Conservation (phyloP, 306 rosid species). For the Rubus idaeus region DNA sequence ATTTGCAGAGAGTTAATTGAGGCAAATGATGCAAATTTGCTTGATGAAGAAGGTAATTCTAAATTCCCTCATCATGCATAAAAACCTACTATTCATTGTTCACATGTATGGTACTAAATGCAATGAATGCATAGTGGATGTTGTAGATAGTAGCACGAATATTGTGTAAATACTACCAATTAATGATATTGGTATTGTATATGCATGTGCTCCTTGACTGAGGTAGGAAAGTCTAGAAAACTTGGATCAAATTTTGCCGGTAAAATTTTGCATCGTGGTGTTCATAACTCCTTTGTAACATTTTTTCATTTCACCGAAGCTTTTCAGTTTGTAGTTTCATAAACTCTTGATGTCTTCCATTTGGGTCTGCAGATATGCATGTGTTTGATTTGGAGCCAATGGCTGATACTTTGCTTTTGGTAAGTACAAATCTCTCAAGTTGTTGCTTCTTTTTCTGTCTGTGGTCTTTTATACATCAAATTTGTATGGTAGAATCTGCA, state of each 20-base stretch:
- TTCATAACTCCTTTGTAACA: neutral
- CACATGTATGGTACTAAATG: neutral
- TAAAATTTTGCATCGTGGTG: neutral
- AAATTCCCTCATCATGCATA: conserved; percentile 4
- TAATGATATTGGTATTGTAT: neutral
- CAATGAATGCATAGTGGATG: neutral
- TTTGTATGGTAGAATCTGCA: neutral
- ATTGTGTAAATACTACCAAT: neutral
- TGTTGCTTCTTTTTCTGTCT: neutral
- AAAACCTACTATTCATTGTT: neutral
- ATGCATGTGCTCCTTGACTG: conserved; percentile 3
- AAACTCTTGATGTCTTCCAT: conserved; percentile 9
- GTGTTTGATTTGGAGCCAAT: conserved; percentile 65
- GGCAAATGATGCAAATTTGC: conserved; percentile 85
- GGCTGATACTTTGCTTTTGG: conserved; percentile 82
- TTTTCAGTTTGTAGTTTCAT: conserved; percentile 14
- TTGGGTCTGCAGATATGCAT: conserved; percentile 53
- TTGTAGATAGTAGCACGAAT: neutral
- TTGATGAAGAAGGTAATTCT: conserved; percentile 76
- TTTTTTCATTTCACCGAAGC: neutral
- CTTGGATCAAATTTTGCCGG: neutral
- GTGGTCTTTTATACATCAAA: neutral
- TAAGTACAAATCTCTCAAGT: conserved; percentile 25
- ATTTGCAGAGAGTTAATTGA: conserved; percentile 59
- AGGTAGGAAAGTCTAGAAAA: neutral